Evolutionary conservation across 306 rosid genomes (phyloP), one percentile per base, ranked within the genome.

Genomic region (Corylus avellana): DNA sequence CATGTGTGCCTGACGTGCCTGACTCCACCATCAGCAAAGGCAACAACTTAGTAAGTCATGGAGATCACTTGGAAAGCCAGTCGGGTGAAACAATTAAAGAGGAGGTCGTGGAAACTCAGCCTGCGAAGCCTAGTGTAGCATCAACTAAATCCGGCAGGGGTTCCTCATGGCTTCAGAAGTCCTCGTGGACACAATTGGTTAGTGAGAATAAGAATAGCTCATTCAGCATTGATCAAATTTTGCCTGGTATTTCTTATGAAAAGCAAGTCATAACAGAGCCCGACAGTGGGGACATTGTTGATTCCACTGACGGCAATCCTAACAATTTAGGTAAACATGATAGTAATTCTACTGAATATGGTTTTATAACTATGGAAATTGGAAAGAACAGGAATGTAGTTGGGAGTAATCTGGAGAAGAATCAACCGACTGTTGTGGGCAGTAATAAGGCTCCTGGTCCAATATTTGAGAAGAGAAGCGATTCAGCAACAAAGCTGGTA

Each of bases 101-200:
- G n/a, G 77, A 66, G 59, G 55, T 61, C 48, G 67, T 44, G 1
- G 87, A 88, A 81, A 29, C 83, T 83, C 83, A 78, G 82, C 86
- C 87, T 55, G 72, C 85, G 48, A 44, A 64, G 17, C 48, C 78
- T 48, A 77, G 58, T 70, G 75, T 12, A 20, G 77, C 78, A 17
- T 82, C 87, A 10, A 80, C 64, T 42, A 77, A 86, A 74, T 77
- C 85, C 0, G 89, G 94, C 35, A 88, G 92, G 81, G 98, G 97
- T 50, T 61, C 91, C 77, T 80, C 91, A 7, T 92, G 98, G 98
- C 75, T 78, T 84, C 89, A 79, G 79, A 90, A 87, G 67, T 82
- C 84, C 58, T 92, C 98, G 7, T 94, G 98, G 98, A 92, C 92
- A 35, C 92, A 94, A 81, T 79, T 94, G 86, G 86, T 91, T 56